A percentile compares a stretch with the other conserved stretches of the same genome.
Evolutionary conservation across 2,329 filamentous ascomycete genomes (phyloP).

Genomic region (Hymenoscyphus fraxineus): DNA sequence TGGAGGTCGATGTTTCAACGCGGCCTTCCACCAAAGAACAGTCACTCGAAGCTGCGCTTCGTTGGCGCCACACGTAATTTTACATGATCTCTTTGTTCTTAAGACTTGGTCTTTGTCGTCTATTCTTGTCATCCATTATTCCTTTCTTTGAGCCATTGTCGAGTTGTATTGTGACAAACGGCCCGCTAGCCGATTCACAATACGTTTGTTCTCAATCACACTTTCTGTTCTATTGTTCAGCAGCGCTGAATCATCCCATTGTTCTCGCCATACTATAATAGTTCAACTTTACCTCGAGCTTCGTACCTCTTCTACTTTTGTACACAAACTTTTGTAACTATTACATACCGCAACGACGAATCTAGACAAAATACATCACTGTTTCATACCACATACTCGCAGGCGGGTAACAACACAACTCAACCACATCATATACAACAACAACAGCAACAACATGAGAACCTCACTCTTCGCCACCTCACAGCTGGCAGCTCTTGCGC

Average conservation of each 20-base stretch:
- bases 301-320: constrained; percentile 10
- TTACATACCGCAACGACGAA: constrained; percentile 1
- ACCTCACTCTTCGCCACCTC: constrained; percentile 11
- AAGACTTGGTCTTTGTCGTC: constrained; percentile 20
- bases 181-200: constrained; percentile 15
- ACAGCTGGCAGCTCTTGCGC: constrained; percentile 16
- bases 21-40: constrained; percentile 2
- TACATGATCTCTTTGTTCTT: constrained; percentile 8
- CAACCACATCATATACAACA: constrained; percentile 12
- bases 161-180: constrained; percentile 10
- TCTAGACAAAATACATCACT: neutral
- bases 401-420: constrained; percentile 17
- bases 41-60: constrained; percentile 8
- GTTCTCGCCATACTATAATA: constrained; percentile 21
- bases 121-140: constrained; percentile 17
- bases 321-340: neutral
- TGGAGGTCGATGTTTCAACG: constrained; percentile 25
- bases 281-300: neutral
- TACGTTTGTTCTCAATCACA: constrained; percentile 22
- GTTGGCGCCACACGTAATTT: constrained; percentile 6
- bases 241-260: constrained; percentile 14
- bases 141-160: constrained; percentile 13
- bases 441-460: constrained; percentile 22
- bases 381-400: constrained; percentile 15
- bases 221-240: constrained; percentile 16